Evolutionary conservation across 176 grass and related monocot species (phyloP).

Genomic region (Cenchrus purpureus): DNA sequence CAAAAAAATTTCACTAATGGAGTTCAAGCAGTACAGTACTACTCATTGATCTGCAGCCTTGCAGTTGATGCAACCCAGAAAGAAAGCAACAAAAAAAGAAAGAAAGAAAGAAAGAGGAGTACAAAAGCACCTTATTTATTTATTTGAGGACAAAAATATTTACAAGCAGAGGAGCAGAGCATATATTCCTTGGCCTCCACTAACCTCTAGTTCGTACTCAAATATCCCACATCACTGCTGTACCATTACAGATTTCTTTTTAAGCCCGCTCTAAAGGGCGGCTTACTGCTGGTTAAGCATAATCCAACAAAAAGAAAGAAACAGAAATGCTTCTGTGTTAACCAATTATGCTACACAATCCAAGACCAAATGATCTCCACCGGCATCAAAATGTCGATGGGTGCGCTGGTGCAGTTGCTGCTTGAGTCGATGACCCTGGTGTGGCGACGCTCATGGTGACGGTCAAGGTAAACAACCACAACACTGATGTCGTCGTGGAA

Average conservation of each 20-base stretch:
- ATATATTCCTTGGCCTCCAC: not conserved
- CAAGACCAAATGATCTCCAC: conserved; percentile 23
- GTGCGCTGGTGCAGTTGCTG: conserved; percentile 66
- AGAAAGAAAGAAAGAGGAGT: no score
- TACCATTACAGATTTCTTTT: not conserved
- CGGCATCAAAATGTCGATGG: conserved; percentile 54
- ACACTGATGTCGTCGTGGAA: conserved; percentile 93
- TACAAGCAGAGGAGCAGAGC: no score
- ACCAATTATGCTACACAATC: conserved; percentile 26
- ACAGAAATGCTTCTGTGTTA: conserved; percentile 31
- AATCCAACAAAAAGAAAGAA: not conserved
- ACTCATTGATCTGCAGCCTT: no score
- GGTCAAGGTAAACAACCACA: conserved; percentile 75
- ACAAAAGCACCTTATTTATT: no score
- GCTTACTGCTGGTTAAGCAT: conserved; percentile 33
- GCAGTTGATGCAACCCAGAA: no score
- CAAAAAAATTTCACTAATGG: no score
- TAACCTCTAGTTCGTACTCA: not conserved
- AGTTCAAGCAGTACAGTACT: no score
- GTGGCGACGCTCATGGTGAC: conserved; percentile 45
- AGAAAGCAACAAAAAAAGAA: no score
- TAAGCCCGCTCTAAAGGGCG: not conserved
- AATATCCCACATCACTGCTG: not conserved
- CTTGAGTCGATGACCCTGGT: conserved; percentile 59
- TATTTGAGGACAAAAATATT: no score